Conservation (phyloP, 1,284 basidiomycete species). For the Xerocomus nothofagi region DNA sequence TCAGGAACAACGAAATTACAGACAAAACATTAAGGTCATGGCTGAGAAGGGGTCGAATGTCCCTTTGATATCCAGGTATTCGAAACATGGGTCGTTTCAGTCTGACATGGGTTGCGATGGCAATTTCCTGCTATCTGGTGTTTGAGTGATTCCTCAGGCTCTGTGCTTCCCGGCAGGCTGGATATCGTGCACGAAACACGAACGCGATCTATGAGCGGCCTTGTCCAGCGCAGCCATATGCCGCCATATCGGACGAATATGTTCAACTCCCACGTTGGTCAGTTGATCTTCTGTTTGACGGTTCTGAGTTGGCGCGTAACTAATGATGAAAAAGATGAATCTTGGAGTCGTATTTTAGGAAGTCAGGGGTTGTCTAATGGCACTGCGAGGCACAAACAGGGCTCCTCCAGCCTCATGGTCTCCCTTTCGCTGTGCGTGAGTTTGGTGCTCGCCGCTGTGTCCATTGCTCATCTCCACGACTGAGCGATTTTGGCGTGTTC, state of each 20-base stretch:
- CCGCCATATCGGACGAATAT: constrained; percentile 9
- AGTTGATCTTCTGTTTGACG: constrained; percentile 14
- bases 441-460: background rate
- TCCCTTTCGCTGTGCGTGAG: constrained; percentile 8
- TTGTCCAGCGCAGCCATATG: constrained; percentile 8
- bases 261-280: constrained; percentile 17
- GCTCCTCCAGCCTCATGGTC: constrained; percentile 16
- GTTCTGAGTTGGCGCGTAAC: constrained; percentile 6
- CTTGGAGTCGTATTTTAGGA: constrained; percentile 15
- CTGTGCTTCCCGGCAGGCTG: constrained; percentile 22
- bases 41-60: background rate
- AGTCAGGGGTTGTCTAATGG: constrained; percentile 1
- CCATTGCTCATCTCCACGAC: background rate
- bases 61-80: constrained; percentile 1
- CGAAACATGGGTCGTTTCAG: constrained; percentile 18
- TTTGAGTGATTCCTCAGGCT: constrained; percentile 3
- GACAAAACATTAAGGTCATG: background rate
- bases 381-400: constrained; percentile 7
- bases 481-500: background rate
- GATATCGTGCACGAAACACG: constrained; percentile 28
- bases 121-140: constrained; percentile 8
- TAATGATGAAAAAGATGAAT: constrained; percentile 19
- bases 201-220: constrained; percentile 10
- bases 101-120: constrained; percentile 8
- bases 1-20: constrained; percentile 4